Conservation (phyloP, 805 yeast species). For the Brettanomyces naardenensis region DNA sequence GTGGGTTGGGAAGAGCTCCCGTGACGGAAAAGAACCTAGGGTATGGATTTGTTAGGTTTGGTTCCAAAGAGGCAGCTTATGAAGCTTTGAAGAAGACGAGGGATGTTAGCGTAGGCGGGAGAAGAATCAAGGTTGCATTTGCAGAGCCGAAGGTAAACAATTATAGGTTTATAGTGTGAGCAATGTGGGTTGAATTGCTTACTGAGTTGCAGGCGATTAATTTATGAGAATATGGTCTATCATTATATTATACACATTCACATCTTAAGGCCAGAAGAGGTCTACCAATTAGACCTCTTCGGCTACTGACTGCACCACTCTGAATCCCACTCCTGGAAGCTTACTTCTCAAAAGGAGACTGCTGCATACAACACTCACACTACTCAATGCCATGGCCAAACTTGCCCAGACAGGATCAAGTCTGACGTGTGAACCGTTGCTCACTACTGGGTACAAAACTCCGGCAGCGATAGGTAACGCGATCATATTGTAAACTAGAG, state of each 20-base stretch:
- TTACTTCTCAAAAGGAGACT: too few relatives aligned
- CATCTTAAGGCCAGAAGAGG: too few relatives aligned
- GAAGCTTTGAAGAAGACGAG: slow-evolving; percentile 38
- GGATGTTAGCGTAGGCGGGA: slow-evolving; percentile 36
- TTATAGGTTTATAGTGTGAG: slow-evolving; percentile 19
- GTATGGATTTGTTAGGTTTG: slow-evolving; percentile 58
- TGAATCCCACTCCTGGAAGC: too few relatives aligned
- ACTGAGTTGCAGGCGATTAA: too few relatives aligned
- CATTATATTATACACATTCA: too few relatives aligned
- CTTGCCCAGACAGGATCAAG: too few relatives aligned
- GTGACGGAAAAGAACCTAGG: slow-evolving; percentile 31
- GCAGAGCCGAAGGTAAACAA: slow-evolving; percentile 19
- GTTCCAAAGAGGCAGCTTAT: slow-evolving; percentile 30
- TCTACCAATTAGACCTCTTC: too few relatives aligned
- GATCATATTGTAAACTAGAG: slow-evolving; percentile 45
- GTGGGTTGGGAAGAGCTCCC: slow-evolving; percentile 23
- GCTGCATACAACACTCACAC: too few relatives aligned
- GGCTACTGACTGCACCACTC: too few relatives aligned
- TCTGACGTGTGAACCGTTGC: too few relatives aligned
- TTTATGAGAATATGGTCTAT: too few relatives aligned
- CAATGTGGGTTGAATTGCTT: background rate
- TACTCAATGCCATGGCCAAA: too few relatives aligned
- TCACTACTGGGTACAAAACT: slow-evolving; percentile 56
- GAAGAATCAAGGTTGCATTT: slow-evolving; percentile 29
- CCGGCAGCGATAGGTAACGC: slow-evolving; percentile 66